Evolutionary conservation across 441 rosid genomes (phyloP).

Genomic region (Erodium trifolium): DNA sequence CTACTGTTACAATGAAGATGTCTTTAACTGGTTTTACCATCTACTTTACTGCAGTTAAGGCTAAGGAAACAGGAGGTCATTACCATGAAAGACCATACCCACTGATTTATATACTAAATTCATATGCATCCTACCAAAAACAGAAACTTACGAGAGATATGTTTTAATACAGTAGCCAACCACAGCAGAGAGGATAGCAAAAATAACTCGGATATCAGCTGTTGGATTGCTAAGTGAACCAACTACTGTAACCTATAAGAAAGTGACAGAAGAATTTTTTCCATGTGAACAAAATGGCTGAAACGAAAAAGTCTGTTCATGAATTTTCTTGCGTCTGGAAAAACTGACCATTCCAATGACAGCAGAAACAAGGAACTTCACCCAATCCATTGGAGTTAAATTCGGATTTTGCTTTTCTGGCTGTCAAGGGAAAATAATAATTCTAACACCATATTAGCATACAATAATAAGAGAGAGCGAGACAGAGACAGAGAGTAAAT

Average conservation of each 20-base stretch:
- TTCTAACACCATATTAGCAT: constrained; percentile 12
- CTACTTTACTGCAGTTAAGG: background rate
- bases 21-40: background rate
- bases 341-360: constrained; percentile 77
- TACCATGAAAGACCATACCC: background rate
- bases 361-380: constrained; percentile 78
- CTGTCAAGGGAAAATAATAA: constrained; percentile 31
- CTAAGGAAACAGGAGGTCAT: background rate
- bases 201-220: constrained; percentile 80
- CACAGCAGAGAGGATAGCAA: constrained; percentile 82
- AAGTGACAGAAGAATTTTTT: constrained; percentile 12
- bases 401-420: constrained; percentile 97
- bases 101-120: background rate
- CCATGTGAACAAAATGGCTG: constrained; percentile 9
- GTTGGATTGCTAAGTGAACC: constrained; percentile 75
- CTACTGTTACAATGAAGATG: background rate
- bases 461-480: background rate
- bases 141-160: constrained; percentile 82
- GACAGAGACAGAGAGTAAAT: constrained; percentile 14
- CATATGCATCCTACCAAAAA: constrained; percentile 13
- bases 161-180: constrained; percentile 94
- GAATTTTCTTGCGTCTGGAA: constrained; percentile 2
- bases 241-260: constrained; percentile 62
- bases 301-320: constrained; percentile 14
- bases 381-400: constrained; percentile 96